phyloP scores from a whole-genome alignment of 208 protist genomes.

The Porcisia hertigi region DNA sequence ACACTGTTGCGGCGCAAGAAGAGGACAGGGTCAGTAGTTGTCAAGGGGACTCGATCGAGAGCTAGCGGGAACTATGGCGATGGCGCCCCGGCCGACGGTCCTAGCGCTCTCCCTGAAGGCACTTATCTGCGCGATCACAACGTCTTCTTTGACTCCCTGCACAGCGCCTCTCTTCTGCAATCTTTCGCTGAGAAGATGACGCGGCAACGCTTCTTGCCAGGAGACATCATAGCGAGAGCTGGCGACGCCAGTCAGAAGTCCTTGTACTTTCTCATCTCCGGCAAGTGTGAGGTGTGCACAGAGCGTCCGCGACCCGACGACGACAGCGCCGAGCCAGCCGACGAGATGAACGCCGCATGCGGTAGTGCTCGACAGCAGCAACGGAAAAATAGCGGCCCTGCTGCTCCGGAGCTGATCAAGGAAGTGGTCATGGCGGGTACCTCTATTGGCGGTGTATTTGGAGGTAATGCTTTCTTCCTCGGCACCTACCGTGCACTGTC shows the following conservation, averaged over 20 bases:
- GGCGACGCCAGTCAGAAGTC: conserved; percentile 54
- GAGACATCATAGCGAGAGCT: conserved; percentile 60
- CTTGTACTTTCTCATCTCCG: conserved; percentile 82
- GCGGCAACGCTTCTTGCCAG: conserved; percentile 50
- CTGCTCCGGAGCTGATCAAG: conserved; percentile 7
- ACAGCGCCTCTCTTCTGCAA: conserved; percentile 60
- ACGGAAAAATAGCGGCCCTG: not conserved
- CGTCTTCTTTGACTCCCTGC: conserved; percentile 61
- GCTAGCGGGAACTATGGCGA: not conserved
- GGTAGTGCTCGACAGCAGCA: not conserved
- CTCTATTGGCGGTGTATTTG: conserved; percentile 81
- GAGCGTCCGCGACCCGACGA: conserved; percentile 20
- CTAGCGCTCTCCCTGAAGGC: conserved; percentile 30
- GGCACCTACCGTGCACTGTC: conserved; percentile 71
- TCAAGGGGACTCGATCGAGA: conserved; percentile 13
- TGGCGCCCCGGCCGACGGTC: conserved; percentile 6
- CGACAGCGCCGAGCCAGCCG: not conserved
- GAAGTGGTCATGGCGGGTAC: conserved; percentile 45
- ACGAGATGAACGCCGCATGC: not conserved
- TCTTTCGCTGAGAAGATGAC: conserved; percentile 62
- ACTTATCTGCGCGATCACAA: conserved; percentile 60
- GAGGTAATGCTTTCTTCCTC: conserved; percentile 51
- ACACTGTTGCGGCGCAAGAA: conserved; percentile 54
- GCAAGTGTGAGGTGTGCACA: conserved; percentile 61
- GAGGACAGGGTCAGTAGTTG: conserved; percentile 44